A percentile compares a stretch with the other conserved stretches of the same genome.
phyloP scores from a whole-genome alignment of 805 yeast species.

The Candida odintsovae region DNA sequence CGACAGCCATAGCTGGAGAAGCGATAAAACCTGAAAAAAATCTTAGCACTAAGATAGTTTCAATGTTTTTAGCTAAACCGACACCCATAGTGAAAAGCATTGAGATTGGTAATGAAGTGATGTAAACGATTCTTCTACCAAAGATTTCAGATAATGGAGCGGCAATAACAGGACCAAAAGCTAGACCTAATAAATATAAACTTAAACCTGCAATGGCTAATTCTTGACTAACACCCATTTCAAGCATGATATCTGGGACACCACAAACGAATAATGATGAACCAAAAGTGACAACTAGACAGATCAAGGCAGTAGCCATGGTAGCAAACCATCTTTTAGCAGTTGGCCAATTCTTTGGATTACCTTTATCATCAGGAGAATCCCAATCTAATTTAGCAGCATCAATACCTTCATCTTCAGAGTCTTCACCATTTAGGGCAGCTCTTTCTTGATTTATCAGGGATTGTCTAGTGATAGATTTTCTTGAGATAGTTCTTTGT shows the following conservation, averaged over 20 bases:
- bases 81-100: conserved; percentile 73
- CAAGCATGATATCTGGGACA: conserved; percentile 43
- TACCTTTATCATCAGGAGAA: conserved; percentile 50
- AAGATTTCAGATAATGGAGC: conserved; percentile 69
- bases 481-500: conserved; percentile 22
- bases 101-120: conserved; percentile 54
- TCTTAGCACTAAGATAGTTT: conserved; percentile 58
- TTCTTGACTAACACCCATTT: conserved; percentile 52
- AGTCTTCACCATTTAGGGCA: neutral
- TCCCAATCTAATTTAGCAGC: conserved; percentile 52
- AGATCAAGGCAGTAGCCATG: conserved; percentile 55
- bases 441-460: conserved; percentile 4
- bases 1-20: conserved; percentile 78
- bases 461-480: conserved; percentile 11
- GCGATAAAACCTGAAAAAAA: conserved; percentile 73
- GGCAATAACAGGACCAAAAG: conserved; percentile 62
- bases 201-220: conserved; percentile 64
- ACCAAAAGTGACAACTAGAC: conserved; percentile 70
- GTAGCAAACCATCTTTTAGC: conserved; percentile 63
- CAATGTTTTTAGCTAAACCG: conserved; percentile 56
- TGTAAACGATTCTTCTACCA: conserved; percentile 61
- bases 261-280: conserved; percentile 69
- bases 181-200: conserved; percentile 64
- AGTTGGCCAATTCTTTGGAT: conserved; percentile 65
- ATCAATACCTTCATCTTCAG: conserved; percentile 26